Conservation (phyloP, 225 moss, liverwort and hornwort species). For the Physcomitrium patens region DNA sequence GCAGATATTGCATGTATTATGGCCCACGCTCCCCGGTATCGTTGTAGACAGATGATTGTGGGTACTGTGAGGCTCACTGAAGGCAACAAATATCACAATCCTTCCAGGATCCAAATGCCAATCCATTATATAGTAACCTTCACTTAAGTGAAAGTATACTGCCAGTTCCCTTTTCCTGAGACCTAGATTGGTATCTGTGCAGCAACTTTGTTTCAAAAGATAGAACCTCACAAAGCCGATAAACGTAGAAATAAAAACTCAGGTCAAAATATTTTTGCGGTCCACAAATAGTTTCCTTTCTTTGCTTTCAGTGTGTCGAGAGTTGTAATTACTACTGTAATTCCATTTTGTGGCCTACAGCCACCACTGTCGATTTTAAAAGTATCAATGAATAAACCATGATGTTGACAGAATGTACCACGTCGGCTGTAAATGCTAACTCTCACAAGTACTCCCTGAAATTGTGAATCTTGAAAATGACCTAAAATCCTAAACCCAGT, state of each 20-base stretch:
- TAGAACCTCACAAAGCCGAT: conserved; percentile 5
- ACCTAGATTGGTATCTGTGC: background rate
- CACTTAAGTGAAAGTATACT: background rate
- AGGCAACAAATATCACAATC: conserved; percentile 58
- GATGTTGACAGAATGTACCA: background rate
- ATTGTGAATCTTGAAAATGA: background rate
- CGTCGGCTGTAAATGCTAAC: background rate
- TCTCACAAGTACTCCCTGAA: background rate
- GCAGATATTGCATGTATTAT: conserved; percentile 33
- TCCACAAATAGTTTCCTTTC: background rate
- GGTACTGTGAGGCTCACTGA: conserved; percentile 52
- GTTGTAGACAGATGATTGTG: conserved; percentile 67
- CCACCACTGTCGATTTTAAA: background rate
- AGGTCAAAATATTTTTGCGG: background rate
- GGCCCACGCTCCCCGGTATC: conserved; percentile 66
- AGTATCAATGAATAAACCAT: background rate
- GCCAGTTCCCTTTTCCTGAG: conserved; percentile 7
- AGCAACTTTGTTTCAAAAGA: background rate
- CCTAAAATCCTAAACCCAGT: conserved; percentile 30
- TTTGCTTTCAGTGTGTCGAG: background rate
- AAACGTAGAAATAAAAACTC: background rate
- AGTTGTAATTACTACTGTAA: background rate
- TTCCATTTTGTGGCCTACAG: background rate
- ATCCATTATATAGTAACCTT: background rate
- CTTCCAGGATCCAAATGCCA: conserved; percentile 15